These are phyloP conservation scores for Pseudozyma thailandica DNA, from an alignment of 1,284 basidiomycete species.

Conservation along the genomic window DNA sequence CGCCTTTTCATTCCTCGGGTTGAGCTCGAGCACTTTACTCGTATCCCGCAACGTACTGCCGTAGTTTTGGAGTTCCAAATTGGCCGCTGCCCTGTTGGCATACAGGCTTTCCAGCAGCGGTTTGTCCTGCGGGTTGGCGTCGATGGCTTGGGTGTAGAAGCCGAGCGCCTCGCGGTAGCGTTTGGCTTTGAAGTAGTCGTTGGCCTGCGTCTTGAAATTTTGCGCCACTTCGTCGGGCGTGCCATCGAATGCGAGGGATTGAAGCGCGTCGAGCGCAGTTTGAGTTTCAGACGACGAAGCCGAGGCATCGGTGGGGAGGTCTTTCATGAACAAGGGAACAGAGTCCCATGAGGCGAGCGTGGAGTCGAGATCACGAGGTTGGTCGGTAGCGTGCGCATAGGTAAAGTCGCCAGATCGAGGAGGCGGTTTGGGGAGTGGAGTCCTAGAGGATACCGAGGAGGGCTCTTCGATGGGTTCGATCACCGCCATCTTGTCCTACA, in stretches of 20 bases:
- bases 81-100: conserved; percentile 88
- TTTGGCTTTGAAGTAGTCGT: conserved; percentile 89
- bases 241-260: conserved; percentile 86
- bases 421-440: conserved; percentile 19
- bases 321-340: conserved; percentile 89
- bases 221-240: conserved; percentile 90
- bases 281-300: conserved; percentile 58
- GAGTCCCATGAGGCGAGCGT: conserved; percentile 55
- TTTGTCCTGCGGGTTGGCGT: conserved; percentile 79
- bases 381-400: conserved; percentile 17
- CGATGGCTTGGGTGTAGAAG: conserved; percentile 90
- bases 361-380: conserved; percentile 27
- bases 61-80: conserved; percentile 80
- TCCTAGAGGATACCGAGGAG: neutral
- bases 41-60: conserved; percentile 19
- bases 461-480: conserved; percentile 8
- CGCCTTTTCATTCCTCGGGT: conserved; percentile 58
- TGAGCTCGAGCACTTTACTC: conserved; percentile 17
- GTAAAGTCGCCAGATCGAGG: conserved; percentile 24
- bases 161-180: conserved; percentile 85
- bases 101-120: conserved; percentile 73
- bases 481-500: conserved; percentile 17
- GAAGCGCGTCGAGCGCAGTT: conserved; percentile 79
- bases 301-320: conserved; percentile 73
- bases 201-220: conserved; percentile 94